These are phyloP conservation scores for Mucor plumbeus DNA, from an alignment of 371 early-diverging fungal genomes.

Conservation along the genomic window DNA sequence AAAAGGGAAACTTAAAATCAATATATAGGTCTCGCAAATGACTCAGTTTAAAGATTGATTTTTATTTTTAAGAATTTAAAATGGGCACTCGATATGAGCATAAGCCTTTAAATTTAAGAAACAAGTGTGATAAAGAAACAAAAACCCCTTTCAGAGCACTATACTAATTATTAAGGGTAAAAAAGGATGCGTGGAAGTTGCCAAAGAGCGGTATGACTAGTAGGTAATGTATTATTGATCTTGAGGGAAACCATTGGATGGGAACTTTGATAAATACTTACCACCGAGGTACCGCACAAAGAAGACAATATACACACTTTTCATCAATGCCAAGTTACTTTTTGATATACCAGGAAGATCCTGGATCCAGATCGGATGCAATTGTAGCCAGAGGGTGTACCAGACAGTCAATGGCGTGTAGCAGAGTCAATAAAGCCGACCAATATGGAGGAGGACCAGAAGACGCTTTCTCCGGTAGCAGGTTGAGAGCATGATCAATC, in stretches of 20 bases:
- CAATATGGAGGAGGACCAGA: not conserved
- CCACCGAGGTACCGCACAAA: too few species aligned
- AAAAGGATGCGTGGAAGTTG: too few species aligned
- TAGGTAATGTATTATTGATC: not conserved
- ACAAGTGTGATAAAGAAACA: not conserved
- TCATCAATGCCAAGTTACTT: not conserved
- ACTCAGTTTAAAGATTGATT: not conserved
- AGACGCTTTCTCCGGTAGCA: not conserved
- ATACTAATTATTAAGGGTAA: too few species aligned
- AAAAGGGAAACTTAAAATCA: too few species aligned
- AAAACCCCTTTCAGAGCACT: not conserved
- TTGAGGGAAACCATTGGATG: not conserved
- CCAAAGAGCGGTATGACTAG: not conserved
- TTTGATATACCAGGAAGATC: not conserved
- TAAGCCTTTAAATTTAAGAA: not conserved
- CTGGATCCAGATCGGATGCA: conserved; percentile 3
- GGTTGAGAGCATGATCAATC: not conserved
- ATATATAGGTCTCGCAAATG: too few species aligned
- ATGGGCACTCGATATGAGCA: conserved; percentile 1
- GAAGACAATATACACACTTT: not conserved
- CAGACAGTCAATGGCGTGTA: conserved; percentile 6
- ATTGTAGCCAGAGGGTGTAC: not conserved
- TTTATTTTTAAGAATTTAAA: not conserved
- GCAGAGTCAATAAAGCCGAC: not conserved
- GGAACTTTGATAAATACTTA: conserved; percentile 10